Conservation (phyloP, 257 asterid genomes). For the Solanum piurae region DNA sequence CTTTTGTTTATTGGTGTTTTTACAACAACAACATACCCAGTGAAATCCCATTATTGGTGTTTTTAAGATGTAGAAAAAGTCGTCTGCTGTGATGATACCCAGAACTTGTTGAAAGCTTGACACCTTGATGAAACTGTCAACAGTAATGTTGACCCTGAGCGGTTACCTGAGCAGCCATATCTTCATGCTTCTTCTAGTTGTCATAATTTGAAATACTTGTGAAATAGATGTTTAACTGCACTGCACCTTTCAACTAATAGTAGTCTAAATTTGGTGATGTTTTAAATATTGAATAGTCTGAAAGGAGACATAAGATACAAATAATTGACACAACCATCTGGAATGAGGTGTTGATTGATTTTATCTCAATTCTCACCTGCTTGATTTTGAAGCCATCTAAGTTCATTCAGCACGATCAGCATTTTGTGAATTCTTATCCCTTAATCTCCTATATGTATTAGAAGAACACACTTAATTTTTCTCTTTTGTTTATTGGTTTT, state of each 20-base stretch:
- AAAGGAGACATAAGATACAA: background rate
- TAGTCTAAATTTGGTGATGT: background rate
- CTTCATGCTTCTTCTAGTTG: background rate
- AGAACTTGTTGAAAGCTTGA: slow-evolving; percentile 9
- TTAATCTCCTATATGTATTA: background rate
- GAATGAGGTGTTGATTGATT: background rate
- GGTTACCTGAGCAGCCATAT: slow-evolving; percentile 22
- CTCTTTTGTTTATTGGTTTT: background rate
- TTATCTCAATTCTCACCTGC: too few species aligned
- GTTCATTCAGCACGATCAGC: background rate
- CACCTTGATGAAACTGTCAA: background rate
- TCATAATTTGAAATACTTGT: background rate
- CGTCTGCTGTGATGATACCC: slow-evolving; percentile 8
- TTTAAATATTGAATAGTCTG: background rate
- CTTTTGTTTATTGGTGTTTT: background rate
- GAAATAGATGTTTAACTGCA: background rate
- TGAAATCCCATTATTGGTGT: background rate
- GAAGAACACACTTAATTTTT: background rate
- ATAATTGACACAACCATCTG: background rate
- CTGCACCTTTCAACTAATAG: background rate
- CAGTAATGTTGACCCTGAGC: slow-evolving; percentile 19
- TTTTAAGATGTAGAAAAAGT: background rate
- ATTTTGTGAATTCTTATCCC: background rate
- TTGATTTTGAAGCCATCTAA: background rate
- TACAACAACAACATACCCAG: background rate